Conservation (phyloP, 176 grass and related monocot species). For the Thalia dealbata region DNA sequence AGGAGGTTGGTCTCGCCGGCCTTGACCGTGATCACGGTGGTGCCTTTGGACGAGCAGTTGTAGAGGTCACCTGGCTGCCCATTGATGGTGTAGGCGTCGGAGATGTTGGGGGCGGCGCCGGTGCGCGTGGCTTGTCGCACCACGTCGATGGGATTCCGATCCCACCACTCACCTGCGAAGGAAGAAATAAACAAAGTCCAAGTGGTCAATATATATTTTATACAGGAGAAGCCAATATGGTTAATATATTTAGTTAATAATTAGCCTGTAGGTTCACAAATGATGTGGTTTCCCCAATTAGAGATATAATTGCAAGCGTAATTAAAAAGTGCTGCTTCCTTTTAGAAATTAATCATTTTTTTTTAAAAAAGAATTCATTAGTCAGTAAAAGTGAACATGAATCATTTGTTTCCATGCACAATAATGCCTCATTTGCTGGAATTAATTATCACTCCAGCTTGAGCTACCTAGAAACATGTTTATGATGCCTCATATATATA, state of each 20-base stretch:
- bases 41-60: constrained; percentile 61
- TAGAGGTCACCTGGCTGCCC: constrained; percentile 92
- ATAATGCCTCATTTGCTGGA: background rate
- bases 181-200: too few relatives aligned
- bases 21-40: constrained; percentile 43
- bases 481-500: background rate
- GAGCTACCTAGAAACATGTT: background rate
- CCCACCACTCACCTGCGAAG: constrained; percentile 79
- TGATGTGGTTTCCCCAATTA: constrained; percentile 16
- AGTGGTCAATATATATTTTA: too few relatives aligned
- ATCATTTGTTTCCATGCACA: background rate
- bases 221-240: too few relatives aligned
- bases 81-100: constrained; percentile 86
- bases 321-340: background rate
- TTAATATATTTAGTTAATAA: background rate
- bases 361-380: too few relatives aligned
- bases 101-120: constrained; percentile 62
- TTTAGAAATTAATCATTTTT: too few relatives aligned
- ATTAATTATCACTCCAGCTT: background rate
- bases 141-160: constrained; percentile 76
- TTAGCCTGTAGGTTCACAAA: background rate
- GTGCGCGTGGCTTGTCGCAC: constrained; percentile 55
- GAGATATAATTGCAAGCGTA: background rate
- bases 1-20: constrained; percentile 84
- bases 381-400: background rate